A percentile compares a stretch with the other conserved stretches of the same genome.
Conservation (phyloP, 495 filamentous ascomycete genomes). For the Aspergillus heteromorphus region DNA sequence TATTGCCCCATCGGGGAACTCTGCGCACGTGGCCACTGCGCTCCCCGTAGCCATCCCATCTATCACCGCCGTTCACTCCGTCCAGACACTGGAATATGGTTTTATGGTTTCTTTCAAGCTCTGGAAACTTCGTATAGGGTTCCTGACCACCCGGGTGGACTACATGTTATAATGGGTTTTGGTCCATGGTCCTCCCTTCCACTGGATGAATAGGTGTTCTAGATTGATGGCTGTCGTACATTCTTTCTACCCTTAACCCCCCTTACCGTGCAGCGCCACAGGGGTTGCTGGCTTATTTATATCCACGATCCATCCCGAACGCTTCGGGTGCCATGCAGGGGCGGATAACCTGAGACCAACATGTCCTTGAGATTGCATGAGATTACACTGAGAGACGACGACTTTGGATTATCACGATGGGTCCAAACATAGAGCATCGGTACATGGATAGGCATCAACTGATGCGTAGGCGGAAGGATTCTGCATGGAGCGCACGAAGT, state of each 20-base stretch:
- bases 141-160: too few species aligned
- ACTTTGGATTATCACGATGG: background rate
- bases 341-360: background rate
- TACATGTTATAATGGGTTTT: background rate
- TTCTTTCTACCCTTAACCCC: background rate
- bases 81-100: too few species aligned
- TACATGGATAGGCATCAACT: background rate
- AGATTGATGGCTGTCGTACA: background rate
- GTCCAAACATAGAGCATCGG: background rate
- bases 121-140: too few species aligned
- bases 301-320: background rate
- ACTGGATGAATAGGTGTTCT: background rate
- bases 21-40: slow-evolving; percentile 7
- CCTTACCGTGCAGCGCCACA: background rate
- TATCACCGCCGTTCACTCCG: too few species aligned
- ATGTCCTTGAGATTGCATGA: background rate
- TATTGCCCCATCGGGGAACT: slow-evolving; percentile 22
- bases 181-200: background rate
- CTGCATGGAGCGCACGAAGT: background rate
- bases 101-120: background rate
- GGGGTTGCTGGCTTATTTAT: background rate
- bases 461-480: background rate
- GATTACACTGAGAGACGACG: background rate
- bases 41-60: too few species aligned
- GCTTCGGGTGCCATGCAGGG: background rate